Evolutionary conservation across 495 filamentous ascomycete species (phyloP).

Genomic region (Durotheca rogersii): DNA sequence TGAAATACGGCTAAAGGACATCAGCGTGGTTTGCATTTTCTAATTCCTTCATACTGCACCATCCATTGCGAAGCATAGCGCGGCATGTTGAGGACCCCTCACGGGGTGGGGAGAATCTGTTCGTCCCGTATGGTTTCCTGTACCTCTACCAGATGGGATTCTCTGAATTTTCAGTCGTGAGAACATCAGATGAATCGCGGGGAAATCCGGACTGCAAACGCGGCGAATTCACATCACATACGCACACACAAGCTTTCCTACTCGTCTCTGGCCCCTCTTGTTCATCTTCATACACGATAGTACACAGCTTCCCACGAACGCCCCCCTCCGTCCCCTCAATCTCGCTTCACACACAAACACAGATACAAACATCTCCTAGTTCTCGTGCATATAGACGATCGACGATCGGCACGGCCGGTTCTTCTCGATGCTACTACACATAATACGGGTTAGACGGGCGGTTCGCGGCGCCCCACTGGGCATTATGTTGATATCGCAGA

Average conservation of each 20-base stretch:
- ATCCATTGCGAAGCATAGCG: constrained; percentile 28
- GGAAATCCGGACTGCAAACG: constrained; percentile 15
- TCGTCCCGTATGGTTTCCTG: background rate
- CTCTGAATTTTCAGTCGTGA: constrained; percentile 1
- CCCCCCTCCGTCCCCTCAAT: too few species aligned
- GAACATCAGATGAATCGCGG: constrained; percentile 13
- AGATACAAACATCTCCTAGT: too few species aligned
- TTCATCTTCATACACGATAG: background rate
- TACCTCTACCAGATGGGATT: constrained; percentile 4
- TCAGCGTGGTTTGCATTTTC: constrained; percentile 7
- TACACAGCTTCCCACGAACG: too few species aligned
- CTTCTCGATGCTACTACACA: too few species aligned
- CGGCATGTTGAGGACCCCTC: constrained; percentile 23
- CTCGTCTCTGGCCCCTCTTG: too few species aligned
- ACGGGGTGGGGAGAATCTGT: constrained; percentile 11
- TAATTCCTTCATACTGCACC: constrained; percentile 15
- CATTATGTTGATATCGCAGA: too few species aligned
- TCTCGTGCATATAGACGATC: too few species aligned
- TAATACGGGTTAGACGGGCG: too few species aligned
- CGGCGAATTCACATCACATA: constrained; percentile 5
- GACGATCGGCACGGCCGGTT: too few species aligned
- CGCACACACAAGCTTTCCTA: constrained; percentile 2
- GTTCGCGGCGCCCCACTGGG: too few species aligned
- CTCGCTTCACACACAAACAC: too few species aligned
- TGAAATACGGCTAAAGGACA: constrained; percentile 5